These are phyloP conservation scores for Plasmodium gaboni DNA, from an alignment of 169 alveolate species.

Conservation along the genomic window DNA sequence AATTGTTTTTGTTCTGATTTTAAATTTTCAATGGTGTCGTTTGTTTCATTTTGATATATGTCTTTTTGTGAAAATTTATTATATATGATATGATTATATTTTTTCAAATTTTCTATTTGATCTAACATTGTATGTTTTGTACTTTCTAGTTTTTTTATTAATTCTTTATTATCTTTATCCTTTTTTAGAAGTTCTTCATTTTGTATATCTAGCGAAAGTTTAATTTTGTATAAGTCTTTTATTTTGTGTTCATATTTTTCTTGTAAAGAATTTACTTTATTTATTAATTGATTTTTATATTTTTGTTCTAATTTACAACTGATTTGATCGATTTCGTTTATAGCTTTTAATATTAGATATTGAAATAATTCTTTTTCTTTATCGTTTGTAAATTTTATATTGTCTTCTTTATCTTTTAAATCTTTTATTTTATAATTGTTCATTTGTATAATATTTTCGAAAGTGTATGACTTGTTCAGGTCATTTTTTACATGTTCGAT, in stretches of 20 bases:
- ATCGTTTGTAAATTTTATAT: conserved; percentile 27
- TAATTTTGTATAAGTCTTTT: conserved; percentile 3
- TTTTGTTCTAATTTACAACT: conserved; percentile 16
- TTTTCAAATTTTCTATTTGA: conserved; percentile 32
- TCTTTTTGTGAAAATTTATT: conserved; percentile 12
- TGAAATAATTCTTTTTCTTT: conserved; percentile 43
- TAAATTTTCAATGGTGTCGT: neutral
- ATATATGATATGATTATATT: neutral
- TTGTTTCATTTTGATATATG: conserved; percentile 1
- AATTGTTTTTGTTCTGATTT: neutral
- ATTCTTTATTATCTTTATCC: conserved; percentile 14
- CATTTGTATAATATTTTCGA: neutral
- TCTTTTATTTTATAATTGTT: neutral
- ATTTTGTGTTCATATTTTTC: conserved; percentile 20
- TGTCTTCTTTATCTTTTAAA: neutral
- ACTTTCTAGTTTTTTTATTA: conserved; percentile 28
- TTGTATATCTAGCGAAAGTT: conserved; percentile 1
- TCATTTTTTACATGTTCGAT: neutral
- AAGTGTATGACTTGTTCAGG: neutral
- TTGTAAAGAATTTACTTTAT: conserved; percentile 7
- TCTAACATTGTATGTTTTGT: conserved; percentile 14
- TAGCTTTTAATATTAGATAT: conserved; percentile 46
- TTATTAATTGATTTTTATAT: conserved; percentile 15
- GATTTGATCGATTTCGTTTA: conserved; percentile 38
- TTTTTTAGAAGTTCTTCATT: conserved; percentile 20